phyloP scores from a whole-genome alignment of 176 grass and related monocot species.

The Juncus inflexus region DNA sequence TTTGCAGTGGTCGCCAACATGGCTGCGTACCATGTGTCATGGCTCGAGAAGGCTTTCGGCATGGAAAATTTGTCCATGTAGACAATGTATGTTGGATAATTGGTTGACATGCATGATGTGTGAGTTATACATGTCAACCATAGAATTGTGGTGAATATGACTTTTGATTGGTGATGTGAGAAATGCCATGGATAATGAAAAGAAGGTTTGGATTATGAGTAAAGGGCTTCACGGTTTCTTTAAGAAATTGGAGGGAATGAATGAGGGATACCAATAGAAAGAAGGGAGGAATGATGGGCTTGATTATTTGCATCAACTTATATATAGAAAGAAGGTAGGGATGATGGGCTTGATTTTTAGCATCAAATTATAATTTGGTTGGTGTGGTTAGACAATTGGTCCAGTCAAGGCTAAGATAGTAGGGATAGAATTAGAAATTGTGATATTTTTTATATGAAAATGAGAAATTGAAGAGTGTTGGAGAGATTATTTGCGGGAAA shows the following conservation, averaged over 20 bases:
- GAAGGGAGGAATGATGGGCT: not conserved
- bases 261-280: not conserved
- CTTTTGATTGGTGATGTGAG: conserved; percentile 11
- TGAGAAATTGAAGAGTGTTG: conserved; percentile 15
- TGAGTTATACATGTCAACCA: conserved; percentile 1
- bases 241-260: not conserved
- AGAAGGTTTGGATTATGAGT: not conserved
- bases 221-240: conserved; percentile 5
- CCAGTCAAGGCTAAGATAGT: not conserved
- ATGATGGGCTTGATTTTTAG: conserved; percentile 6
- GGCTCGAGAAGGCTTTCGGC: conserved; percentile 45
- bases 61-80: conserved; percentile 86
- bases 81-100: conserved; percentile 51
- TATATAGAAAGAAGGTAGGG: not conserved
- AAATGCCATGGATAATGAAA: conserved; percentile 6
- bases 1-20: conserved; percentile 25
- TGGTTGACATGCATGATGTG: not conserved
- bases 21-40: conserved; percentile 55
- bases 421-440: conserved; percentile 15
- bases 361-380: not conserved
- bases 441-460: conserved; percentile 5
- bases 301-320: too few relatives aligned
- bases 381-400: conserved; percentile 23
- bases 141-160: not conserved
- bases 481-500: conserved; percentile 8